Evolutionary conservation across 306 rosid genomes (phyloP), one percentile per base, ranked within the genome.

Genomic region (Adenanthera pavonina): DNA sequence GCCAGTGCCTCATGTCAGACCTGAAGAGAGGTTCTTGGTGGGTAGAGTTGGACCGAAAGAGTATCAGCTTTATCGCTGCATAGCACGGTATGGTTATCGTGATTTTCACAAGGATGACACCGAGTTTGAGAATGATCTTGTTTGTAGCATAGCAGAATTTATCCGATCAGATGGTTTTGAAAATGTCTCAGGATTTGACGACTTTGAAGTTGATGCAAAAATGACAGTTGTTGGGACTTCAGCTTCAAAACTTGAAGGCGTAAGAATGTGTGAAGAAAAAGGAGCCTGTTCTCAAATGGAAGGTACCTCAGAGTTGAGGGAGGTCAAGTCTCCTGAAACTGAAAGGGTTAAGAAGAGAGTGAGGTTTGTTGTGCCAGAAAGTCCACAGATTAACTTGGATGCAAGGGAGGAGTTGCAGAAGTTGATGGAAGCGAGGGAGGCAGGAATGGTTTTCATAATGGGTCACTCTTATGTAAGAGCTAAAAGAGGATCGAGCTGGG

Each of bases 21-120:
- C 99, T 1, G 85, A 85, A 52, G 99, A 95, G 79, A 88, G 99
- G 86, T 95, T 95, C 89, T 74, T 95, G 81, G 99, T 93, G 17
- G 98, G 99, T 19, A 78, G 99, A 84, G 92, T 95, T 19, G 99
- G 99, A 53, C 97, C 99, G 47, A 95, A 86, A 86, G 99, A 89
- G 74, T 95, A 87, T 56, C 86, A 94, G 35, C 88, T 95, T 1
- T 95, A 95, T 76, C 79, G 98, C 84, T 92, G 99, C 90, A 93
- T 95, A 81, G 99, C 98, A 3, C 88, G 99, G 36, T 95, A 95
- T 56, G 99, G 99, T 19, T 95, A 95, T 73, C 97, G 89, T 2
- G 99, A 93, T 79, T 68, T 92, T 72, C 99, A 93, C 86, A 86
- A 85, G 87, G 99, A 95, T 80, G 97, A 92, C 83, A 70, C 82